Evolutionary conservation across 1,284 basidiomycete species (phyloP), one percentile per base, ranked within the genome.

Genomic region (Boletus albobrunnescens): DNA sequence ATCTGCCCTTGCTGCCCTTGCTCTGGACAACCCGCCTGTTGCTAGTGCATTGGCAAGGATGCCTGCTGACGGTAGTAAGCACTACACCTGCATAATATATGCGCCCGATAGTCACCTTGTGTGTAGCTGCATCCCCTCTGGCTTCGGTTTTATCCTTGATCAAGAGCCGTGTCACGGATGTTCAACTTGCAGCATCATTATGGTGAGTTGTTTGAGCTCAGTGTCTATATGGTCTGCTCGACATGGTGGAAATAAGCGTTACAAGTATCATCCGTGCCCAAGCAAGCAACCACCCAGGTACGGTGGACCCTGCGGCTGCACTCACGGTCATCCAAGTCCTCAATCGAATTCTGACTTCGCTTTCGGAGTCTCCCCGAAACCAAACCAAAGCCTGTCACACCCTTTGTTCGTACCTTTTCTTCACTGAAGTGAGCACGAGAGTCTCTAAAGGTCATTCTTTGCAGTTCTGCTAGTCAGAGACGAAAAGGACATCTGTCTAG

Each of bases 391-490:
- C 87, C 0, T 91, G 87, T 60, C 87, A 85, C 57, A 76, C 84
- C 7, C 65, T 93, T 0, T 79, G 87, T 90, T 51, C 13, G 75
- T 66, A 38, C 23, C 11, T 20, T 31, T 43, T 41, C 14, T 36
- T 11, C 22, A 14, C 26, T 26, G 14, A 30, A n/a, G n/a, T n/a
- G n/a, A n/a, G n/a, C 12, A 12, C 23, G 16, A 37, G 28, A 32
- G n/a, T 1, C 38, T 14, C 37, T 27, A 46, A 24, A 32, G 16
- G 9, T 32, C n/a, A 0, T 24, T 44, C 19, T 45, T 17, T 31
- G 13, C 56, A 92, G 91, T 82, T 42, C 71, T 82, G 44, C 73
- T 94, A 0, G 80, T 90, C 1, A 72, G 75, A 7, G 90, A 93
- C 57, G 79, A 91, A 56, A 71, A 74, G 1, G 69, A 75, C 1